Evolutionary conservation across 495 filamentous ascomycete genomes (phyloP), one percentile per base, ranked within the genome.

Genomic region (Hypoxylon rickii): DNA sequence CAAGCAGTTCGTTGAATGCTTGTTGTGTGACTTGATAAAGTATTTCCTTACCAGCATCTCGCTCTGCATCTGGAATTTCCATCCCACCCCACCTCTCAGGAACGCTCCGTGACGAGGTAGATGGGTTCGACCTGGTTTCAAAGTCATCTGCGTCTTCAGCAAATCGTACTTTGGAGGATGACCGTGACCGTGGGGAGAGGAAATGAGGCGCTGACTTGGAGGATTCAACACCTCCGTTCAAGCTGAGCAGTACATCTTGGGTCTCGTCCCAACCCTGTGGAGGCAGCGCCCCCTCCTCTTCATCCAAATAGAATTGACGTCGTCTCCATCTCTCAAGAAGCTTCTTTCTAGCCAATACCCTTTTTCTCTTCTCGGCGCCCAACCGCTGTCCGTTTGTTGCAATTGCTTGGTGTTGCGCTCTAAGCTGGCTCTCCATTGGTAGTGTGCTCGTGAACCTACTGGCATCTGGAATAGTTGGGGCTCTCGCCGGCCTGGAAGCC

Each of bases 21-120:
- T 96, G 86, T 63, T 96, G 90, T 0, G 88, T 89, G 13, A 93
- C 85, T 65, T 96, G 89, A 63, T 94, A 96, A 5, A 97, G 75
- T 12, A 96, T 83, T 63, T 97, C 94, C 57, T 88, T 90, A 22
- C 90, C 90, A 6, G 88, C 83, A 64, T 96, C 91, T 58, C 76
- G 79, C 62, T 96, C 92, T 12, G 85, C 84, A 42, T 90, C 88
- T 7, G 89, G 88, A 10, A 90, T 86, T 55, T 92, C 89, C 63
- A 89, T 89, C 7, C 85, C 89, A 29, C 85, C 90, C 89, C 89
- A 92, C 31, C 90, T 78, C 67, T 94, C 89, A 17, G 88, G 84
- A n/a, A 89, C 82, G 61, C 85, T 89, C 29, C 88, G 79, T 11
- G 88, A 92, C 4, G 89, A 92, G 1, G 87, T 90, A 17, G 89